These are phyloP conservation scores for Amanita rubescens DNA, from an alignment of 768 basidiomycete species.

Conservation along the genomic window DNA sequence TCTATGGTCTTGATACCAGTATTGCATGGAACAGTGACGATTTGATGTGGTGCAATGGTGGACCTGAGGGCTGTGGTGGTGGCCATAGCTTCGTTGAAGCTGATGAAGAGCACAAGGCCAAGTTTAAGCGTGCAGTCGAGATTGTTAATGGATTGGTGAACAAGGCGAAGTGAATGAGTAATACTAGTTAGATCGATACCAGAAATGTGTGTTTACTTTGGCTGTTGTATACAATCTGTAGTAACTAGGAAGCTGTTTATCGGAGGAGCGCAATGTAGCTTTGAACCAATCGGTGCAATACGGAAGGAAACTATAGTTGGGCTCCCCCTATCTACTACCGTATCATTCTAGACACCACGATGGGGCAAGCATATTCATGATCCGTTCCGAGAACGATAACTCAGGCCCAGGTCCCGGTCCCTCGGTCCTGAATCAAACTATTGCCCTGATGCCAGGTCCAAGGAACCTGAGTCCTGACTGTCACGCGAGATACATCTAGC, in stretches of 20 bases:
- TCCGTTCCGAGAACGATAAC: too few species aligned
- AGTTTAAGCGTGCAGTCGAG: slow-evolving; percentile 63
- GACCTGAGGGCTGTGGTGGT: slow-evolving; percentile 52
- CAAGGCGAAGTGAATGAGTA: slow-evolving; percentile 17
- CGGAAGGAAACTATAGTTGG: too few species aligned
- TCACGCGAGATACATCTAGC: too few species aligned
- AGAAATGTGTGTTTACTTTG: not conserved
- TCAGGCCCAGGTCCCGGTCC: too few species aligned
- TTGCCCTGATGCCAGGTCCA: too few species aligned
- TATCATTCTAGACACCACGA: too few species aligned
- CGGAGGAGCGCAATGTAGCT: not conserved
- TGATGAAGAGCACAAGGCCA: slow-evolving; percentile 53
- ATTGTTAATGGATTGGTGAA: slow-evolving; percentile 50
- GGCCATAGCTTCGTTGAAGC: slow-evolving; percentile 41
- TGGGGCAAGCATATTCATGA: too few species aligned
- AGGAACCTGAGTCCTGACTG: too few species aligned
- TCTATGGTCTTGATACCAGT: slow-evolving; percentile 63
- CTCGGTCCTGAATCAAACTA: too few species aligned
- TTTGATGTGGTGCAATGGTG: slow-evolving; percentile 55
- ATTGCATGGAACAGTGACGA: slow-evolving; percentile 54
- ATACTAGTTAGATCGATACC: not conserved
- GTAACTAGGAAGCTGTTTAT: not conserved
- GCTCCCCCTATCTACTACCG: too few species aligned
- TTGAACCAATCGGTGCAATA: not conserved
- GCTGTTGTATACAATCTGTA: not conserved